phyloP scores from a whole-genome alignment of 2,329 filamentous ascomycete species.

The Ophiostoma ulmi region DNA sequence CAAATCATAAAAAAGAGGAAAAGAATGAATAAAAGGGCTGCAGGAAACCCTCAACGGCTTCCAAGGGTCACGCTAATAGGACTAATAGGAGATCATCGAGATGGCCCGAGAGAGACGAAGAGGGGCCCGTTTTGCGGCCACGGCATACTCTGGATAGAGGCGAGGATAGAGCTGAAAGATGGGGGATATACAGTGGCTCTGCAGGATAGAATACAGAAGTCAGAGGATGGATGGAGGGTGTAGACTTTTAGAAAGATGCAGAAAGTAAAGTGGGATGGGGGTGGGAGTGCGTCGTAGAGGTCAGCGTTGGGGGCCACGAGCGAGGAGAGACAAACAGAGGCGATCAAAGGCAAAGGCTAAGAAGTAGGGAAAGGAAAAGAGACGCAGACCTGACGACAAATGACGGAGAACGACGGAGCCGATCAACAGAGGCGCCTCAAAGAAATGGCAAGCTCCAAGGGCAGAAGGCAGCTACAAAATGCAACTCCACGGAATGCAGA shows the following conservation, averaged over 20 bases:
- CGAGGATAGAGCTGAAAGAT: neutral
- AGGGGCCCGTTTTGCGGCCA: slow-evolving; percentile 5
- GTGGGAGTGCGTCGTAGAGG: neutral
- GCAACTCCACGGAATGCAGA: neutral
- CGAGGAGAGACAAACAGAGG: neutral
- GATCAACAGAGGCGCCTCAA: neutral
- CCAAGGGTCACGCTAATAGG: slow-evolving; percentile 4
- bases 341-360: neutral
- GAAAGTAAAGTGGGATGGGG: neutral
- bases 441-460: neutral
- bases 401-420: neutral
- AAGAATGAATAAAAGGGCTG: neutral
- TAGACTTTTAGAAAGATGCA: neutral
- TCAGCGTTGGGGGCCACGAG: neutral
- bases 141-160: neutral
- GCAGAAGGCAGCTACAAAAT: too few species aligned
- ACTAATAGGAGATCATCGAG: slow-evolving; percentile 11
- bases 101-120: slow-evolving; percentile 10
- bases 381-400: neutral
- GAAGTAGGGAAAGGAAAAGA: neutral
- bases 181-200: neutral
- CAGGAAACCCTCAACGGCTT: slow-evolving; percentile 1
- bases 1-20: neutral
- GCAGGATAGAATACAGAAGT: too few species aligned
- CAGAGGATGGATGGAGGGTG: too few species aligned